phyloP scores from a whole-genome alignment of 306 rosid genomes.

The Trichosanthes truncata region DNA sequence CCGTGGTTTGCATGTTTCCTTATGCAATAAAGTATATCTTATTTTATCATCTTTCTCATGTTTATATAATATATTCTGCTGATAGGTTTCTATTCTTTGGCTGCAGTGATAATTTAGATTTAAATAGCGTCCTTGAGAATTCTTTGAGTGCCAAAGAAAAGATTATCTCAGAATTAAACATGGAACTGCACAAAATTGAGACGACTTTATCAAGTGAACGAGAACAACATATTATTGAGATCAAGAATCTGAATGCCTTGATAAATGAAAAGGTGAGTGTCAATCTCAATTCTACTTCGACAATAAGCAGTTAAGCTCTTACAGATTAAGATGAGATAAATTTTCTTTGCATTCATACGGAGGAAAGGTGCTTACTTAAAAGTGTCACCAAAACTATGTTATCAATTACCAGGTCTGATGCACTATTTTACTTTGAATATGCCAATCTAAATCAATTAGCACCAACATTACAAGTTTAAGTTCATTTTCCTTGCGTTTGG shows the following conservation, averaged over 20 bases:
- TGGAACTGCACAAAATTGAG: conserved; percentile 91
- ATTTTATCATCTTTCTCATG: background rate
- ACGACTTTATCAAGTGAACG: conserved; percentile 75
- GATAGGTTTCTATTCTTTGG: conserved; percentile 3
- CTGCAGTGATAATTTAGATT: conserved; percentile 72
- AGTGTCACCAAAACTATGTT: background rate
- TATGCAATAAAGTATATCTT: background rate
- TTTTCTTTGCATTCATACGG: background rate
- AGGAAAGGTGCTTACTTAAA: background rate
- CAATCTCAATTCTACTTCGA: background rate
- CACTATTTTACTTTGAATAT: background rate
- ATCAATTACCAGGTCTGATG: background rate
- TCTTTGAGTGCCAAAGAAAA: conserved; percentile 91
- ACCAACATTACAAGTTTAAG: background rate
- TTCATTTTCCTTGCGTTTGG: background rate
- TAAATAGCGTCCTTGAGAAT: conserved; percentile 75
- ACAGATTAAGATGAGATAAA: background rate
- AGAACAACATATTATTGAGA: conserved; percentile 73
- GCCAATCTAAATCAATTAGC: background rate
- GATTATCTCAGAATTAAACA: conserved; percentile 83
- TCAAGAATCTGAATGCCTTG: conserved; percentile 71
- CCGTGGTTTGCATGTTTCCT: background rate
- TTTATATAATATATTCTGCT: background rate
- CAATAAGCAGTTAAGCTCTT: background rate
- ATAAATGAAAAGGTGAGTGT: conserved; percentile 64